A percentile compares a stretch with the other conserved stretches of the same genome.
Evolutionary conservation across 2,329 filamentous ascomycete species (phyloP).

Genomic region (Talaromyces amestolkiae): DNA sequence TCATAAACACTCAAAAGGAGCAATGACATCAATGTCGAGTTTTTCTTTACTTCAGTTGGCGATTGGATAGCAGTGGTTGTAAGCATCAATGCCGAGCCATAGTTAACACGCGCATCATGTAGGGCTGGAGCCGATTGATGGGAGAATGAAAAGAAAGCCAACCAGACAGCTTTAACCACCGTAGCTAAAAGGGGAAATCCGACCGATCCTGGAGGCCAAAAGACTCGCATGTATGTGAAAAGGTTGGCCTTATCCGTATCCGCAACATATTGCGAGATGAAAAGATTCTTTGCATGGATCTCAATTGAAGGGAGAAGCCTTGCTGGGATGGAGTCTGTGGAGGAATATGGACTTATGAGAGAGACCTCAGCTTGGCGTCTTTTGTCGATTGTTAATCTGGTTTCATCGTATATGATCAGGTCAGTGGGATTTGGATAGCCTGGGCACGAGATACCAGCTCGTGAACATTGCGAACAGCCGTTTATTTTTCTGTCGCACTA

Average conservation of each 20-base stretch:
- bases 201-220: constrained; percentile 2
- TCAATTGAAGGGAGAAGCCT: constrained; percentile 13
- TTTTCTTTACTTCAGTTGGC: constrained; percentile 7
- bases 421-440: constrained; percentile 14
- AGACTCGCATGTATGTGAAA: constrained; percentile 16
- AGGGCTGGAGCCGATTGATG: constrained; percentile 15
- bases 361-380: background rate
- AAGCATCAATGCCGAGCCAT: constrained; percentile 16
- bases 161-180: constrained; percentile 9
- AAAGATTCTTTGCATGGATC: constrained; percentile 9
- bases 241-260: constrained; percentile 13
- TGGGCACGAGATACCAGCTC: constrained; percentile 5
- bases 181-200: constrained; percentile 8
- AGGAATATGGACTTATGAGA: background rate
- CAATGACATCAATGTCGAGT: constrained; percentile 15
- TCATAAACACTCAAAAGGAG: constrained; percentile 14
- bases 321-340: background rate
- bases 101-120: constrained; percentile 13
- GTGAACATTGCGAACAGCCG: constrained; percentile 16
- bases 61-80: constrained; percentile 14
- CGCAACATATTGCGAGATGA: constrained; percentile 15
- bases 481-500: constrained; percentile 13
- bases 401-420: constrained; percentile 15
- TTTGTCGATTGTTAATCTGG: constrained; percentile 11
- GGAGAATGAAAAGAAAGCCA: constrained; percentile 16